These are phyloP conservation scores for Phyllostachys edulis DNA, from an alignment of 176 grass and related monocot genomes.

Conservation along the genomic window DNA sequence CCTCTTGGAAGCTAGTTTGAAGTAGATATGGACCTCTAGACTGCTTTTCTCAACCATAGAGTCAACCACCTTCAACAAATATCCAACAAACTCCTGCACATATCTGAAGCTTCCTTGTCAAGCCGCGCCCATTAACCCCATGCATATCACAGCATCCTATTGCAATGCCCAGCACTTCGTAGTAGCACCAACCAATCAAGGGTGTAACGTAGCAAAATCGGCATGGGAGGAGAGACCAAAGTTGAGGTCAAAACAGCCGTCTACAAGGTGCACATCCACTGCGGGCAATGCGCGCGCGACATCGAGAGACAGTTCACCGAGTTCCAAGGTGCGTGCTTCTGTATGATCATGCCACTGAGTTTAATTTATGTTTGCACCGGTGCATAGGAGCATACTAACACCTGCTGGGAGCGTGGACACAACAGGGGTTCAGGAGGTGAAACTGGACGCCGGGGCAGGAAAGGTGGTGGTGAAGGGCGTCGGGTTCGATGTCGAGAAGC, in stretches of 20 bases:
- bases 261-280: conserved; percentile 79
- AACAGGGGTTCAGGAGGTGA: conserved; percentile 80
- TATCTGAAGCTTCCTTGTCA: neutral
- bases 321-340: conserved; percentile 37
- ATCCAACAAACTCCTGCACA: conserved; percentile 45
- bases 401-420: neutral
- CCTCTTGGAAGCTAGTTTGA: neutral
- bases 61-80: conserved; percentile 75
- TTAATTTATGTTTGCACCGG: neutral
- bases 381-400: neutral
- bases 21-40: neutral
- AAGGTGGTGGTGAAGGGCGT: conserved; percentile 68
- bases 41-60: conserved; percentile 35
- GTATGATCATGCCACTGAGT: neutral
- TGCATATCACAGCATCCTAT: neutral
- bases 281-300: conserved; percentile 53
- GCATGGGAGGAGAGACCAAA: conserved; percentile 30
- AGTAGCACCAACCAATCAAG: neutral
- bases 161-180: neutral
- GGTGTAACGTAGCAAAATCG: neutral
- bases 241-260: conserved; percentile 47
- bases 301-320: conserved; percentile 63
- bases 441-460: conserved; percentile 46
- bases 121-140: neutral
- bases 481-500: conserved; percentile 59